Conservation (phyloP, 2,329 filamentous ascomycete species). For the Didymella sp. region DNA sequence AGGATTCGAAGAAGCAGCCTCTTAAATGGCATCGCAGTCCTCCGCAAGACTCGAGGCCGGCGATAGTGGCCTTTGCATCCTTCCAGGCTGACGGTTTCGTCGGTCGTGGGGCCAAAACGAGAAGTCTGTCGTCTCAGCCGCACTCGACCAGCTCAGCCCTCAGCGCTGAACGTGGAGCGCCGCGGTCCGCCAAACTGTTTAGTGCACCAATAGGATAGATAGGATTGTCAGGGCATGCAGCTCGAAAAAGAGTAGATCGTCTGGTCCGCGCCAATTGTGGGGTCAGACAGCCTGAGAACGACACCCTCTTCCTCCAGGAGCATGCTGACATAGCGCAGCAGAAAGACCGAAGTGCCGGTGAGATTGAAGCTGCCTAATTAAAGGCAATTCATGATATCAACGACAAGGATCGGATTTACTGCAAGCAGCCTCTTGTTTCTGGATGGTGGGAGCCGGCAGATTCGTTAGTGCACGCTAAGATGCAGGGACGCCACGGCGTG, state of each 20-base stretch:
- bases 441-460: slow-evolving; percentile 4
- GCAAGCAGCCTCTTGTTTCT: slow-evolving; percentile 1
- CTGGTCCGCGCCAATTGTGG: slow-evolving; percentile 16
- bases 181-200: slow-evolving; percentile 12
- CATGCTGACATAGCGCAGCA: slow-evolving; percentile 1
- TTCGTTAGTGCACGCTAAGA: slow-evolving; percentile 10
- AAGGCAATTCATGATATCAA: slow-evolving; percentile 8
- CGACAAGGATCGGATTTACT: slow-evolving; percentile 1
- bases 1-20: slow-evolving; percentile 11
- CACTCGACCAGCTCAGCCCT: slow-evolving; percentile 19
- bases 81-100: slow-evolving; percentile 17
- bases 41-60: slow-evolving; percentile 14
- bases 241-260: slow-evolving; percentile 9
- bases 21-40: slow-evolving; percentile 12
- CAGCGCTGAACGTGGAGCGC: slow-evolving; percentile 17
- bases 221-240: slow-evolving; percentile 12
- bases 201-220: slow-evolving; percentile 8
- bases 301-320: neutral
- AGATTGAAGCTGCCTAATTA: neutral
- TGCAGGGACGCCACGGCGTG: slow-evolving; percentile 17
- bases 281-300: slow-evolving; percentile 8
- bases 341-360: neutral
- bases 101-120: slow-evolving; percentile 19
- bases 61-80: slow-evolving; percentile 12
- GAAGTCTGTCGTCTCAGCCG: slow-evolving; percentile 21